Evolutionary conservation across 495 filamentous ascomycete species (phyloP).

Genomic region (Daldinia vernicosa): DNA sequence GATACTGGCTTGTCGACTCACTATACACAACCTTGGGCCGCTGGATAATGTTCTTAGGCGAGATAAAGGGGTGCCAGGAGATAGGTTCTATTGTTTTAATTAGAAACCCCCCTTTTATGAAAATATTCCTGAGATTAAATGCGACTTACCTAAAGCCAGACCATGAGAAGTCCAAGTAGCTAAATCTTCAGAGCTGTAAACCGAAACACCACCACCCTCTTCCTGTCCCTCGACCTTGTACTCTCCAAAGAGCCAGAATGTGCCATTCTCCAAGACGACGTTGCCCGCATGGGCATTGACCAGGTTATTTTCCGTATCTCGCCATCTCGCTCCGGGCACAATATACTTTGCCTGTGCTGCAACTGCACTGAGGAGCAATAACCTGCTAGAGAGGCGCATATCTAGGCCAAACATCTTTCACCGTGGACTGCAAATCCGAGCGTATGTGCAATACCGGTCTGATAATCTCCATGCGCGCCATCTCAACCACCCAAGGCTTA

Average conservation of each 20-base stretch:
- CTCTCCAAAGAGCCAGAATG: constrained; percentile 58
- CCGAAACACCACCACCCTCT: constrained; percentile 55
- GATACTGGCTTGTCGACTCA: constrained; percentile 47
- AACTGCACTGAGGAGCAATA: constrained; percentile 33
- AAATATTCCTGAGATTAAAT: background rate
- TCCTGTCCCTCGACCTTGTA: constrained; percentile 54
- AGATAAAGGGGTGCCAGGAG: constrained; percentile 48
- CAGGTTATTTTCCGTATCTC: constrained; percentile 51
- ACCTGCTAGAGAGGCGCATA: constrained; percentile 2
- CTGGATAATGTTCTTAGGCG: constrained; percentile 53
- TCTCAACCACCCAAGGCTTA: constrained; percentile 13
- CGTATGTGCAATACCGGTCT: background rate
- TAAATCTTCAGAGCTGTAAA: constrained; percentile 54
- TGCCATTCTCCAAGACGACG: constrained; percentile 48
- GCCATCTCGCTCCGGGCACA: constrained; percentile 57
- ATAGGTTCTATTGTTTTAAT: constrained; percentile 44
- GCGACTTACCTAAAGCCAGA: constrained; percentile 48
- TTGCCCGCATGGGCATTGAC: constrained; percentile 58
- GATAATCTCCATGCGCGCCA: constrained; percentile 11
- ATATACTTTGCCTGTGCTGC: constrained; percentile 51
- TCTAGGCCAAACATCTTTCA: constrained; percentile 26
- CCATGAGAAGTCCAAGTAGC: constrained; percentile 55
- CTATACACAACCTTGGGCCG: constrained; percentile 57
- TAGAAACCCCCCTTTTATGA: constrained; percentile 2
- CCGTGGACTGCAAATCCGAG: background rate